Evolutionary conservation across 1,284 basidiomycete species (phyloP).

Genomic region (Serendipita sp.): DNA sequence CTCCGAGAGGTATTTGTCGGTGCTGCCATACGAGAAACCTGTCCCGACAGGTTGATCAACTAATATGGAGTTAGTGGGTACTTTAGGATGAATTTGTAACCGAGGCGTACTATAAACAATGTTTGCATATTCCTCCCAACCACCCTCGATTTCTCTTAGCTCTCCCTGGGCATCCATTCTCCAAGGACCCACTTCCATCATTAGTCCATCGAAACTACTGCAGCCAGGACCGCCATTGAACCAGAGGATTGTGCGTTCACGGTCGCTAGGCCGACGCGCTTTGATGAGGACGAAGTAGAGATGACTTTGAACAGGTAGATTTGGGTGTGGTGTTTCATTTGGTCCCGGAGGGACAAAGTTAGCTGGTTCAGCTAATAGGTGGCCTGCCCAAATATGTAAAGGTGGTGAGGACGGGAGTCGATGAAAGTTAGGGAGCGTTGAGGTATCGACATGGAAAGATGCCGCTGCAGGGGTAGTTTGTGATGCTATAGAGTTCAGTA

Average conservation of each 20-base stretch:
- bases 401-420: slow-evolving; percentile 50
- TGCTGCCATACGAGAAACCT: slow-evolving; percentile 81
- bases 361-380: slow-evolving; percentile 20
- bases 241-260: slow-evolving; percentile 86
- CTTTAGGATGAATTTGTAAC: slow-evolving; percentile 8
- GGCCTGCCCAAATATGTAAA: slow-evolving; percentile 70
- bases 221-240: slow-evolving; percentile 96
- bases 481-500: background rate
- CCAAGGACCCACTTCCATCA: slow-evolving; percentile 98
- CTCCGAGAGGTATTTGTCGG: slow-evolving; percentile 73
- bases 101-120: slow-evolving; percentile 69
- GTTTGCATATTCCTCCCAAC: slow-evolving; percentile 98
- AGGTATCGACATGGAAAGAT: slow-evolving; percentile 58
- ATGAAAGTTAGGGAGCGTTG: slow-evolving; percentile 58
- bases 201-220: slow-evolving; percentile 89
- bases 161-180: slow-evolving; percentile 67
- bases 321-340: slow-evolving; percentile 31
- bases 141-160: slow-evolving; percentile 68
- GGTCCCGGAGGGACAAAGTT: slow-evolving; percentile 56
- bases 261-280: slow-evolving; percentile 75
- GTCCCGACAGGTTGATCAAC: slow-evolving; percentile 97
- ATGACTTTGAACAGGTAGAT: slow-evolving; percentile 55
- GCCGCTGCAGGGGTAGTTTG: slow-evolving; percentile 36
- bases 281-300: slow-evolving; percentile 85
- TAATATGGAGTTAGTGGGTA: slow-evolving; percentile 19